Evolutionary conservation across 2,329 filamentous ascomycete genomes (phyloP), one percentile per base, ranked within the genome.

Genomic region (Aspergillus neoniger): DNA sequence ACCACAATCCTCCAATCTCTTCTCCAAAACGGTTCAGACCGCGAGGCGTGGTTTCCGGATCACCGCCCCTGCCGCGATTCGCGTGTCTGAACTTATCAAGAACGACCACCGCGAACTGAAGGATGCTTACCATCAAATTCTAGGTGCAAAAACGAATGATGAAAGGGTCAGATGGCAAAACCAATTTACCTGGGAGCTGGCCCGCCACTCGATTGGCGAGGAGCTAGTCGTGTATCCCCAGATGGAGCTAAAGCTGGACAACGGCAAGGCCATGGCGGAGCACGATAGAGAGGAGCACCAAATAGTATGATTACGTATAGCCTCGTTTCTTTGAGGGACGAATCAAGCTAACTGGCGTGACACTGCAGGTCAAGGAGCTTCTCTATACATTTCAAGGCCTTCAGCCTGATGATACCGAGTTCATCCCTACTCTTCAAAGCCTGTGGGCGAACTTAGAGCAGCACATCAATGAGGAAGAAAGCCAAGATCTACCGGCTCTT

Each of bases 171-270:
- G 77, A 15, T 82, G 72, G 55, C 77, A 80, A 62, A 83, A 83
- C 61, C 77, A 79, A 47, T 82, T 84, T 58, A 78, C 77, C 28
- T 83, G 81, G 81, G 79, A 82, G 59, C 70, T 83, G 1, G 78
- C 81, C 49, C 79, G 81, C 3, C 81, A 83, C 62, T 78, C 77
- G 0, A 73, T 83, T 58, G 79, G 77, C 21, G 79, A 84, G 62
- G 82, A 83, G 63, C 67, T 83, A 15, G 74, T 85, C 4, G 72
- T 85, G 0, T 85, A 85, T 61, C 83, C 83, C 0, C 80, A 78
- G 0, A 73, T 85, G 21, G 82, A 84, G 67, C 79, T 81, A 61
- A 68, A 81, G 53, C 61, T 85, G 10, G 67, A 73, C 0, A 67
- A 71, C 2, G 82, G 82, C 32, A 71, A 74, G 19, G 60, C 68